A percentile compares a stretch with the other conserved stretches of the same genome.
Conservation (phyloP, 345 rosid genomes). For the Populus nigra region DNA sequence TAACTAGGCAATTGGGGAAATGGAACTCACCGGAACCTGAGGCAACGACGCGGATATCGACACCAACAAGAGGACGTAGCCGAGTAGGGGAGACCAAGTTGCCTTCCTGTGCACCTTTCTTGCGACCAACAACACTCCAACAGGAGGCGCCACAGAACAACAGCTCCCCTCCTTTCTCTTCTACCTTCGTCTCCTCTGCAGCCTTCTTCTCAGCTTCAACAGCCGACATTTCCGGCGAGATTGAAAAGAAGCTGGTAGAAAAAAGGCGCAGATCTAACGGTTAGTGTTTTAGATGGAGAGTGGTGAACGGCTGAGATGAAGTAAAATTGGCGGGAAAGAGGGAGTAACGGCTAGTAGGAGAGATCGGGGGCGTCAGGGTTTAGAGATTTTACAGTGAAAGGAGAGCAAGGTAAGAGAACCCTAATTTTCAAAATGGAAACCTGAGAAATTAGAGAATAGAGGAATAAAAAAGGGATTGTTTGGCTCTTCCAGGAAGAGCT, state of each 20-base stretch:
- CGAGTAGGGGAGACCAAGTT: constrained; percentile 90
- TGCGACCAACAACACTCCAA: constrained; percentile 74
- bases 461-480: constrained; percentile 19
- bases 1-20: not conserved
- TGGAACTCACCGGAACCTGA: constrained; percentile 66
- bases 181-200: constrained; percentile 38
- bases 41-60: constrained; percentile 74
- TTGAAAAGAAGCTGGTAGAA: not conserved
- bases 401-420: constrained; percentile 41
- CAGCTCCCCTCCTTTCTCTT: constrained; percentile 83
- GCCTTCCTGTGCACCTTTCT: constrained; percentile 59
- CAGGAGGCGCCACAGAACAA: constrained; percentile 83
- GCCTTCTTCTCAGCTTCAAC: constrained; percentile 47
- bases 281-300: constrained; percentile 32
- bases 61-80: constrained; percentile 80
- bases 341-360: constrained; percentile 43
- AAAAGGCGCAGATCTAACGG: constrained; percentile 44
- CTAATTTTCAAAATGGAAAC: constrained; percentile 35
- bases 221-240: constrained; percentile 46
- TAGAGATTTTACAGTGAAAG: constrained; percentile 4
- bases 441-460: not conserved
- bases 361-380: constrained; percentile 40
- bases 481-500: constrained; percentile 37
- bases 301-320: constrained; percentile 24
- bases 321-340: constrained; percentile 72